Conservation (phyloP, 2,329 filamentous ascomycete genomes). For the Fusarium chaquense region DNA sequence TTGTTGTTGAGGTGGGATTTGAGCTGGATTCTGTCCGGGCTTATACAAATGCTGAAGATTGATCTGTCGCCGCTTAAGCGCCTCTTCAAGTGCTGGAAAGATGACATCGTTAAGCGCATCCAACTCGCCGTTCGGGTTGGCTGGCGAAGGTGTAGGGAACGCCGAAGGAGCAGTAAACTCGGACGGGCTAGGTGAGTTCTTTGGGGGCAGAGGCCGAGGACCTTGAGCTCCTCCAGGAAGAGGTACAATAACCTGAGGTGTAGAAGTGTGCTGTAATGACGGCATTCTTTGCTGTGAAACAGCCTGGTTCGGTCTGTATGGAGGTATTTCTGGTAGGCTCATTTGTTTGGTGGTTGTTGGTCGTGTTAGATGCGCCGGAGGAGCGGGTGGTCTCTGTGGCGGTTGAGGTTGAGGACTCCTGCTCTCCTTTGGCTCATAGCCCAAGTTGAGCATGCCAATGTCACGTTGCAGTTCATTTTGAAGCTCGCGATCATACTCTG, state of each 20-base stretch:
- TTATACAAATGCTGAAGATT: conserved; percentile 67
- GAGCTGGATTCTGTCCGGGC: conserved; percentile 53
- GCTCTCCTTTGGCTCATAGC: conserved; percentile 40
- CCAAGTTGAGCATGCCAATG: conserved; percentile 68
- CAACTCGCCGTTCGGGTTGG: conserved; percentile 74
- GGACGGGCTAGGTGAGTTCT: conserved; percentile 49
- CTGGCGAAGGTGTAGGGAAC: conserved; percentile 68
- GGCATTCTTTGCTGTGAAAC: conserved; percentile 48
- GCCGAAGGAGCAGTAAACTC: conserved; percentile 58
- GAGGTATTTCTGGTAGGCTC: conserved; percentile 66
- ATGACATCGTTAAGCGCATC: conserved; percentile 93
- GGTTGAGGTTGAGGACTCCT: conserved; percentile 30
- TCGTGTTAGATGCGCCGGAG: conserved; percentile 53
- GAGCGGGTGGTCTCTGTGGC: conserved; percentile 46
- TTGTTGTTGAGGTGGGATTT: conserved; percentile 72
- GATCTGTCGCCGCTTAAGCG: conserved; percentile 81
- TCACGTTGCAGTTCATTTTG: conserved; percentile 74
- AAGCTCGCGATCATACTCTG: conserved; percentile 70
- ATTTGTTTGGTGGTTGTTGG: conserved; percentile 59
- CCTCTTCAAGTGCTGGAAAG: conserved; percentile 90
- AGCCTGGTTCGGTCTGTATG: conserved; percentile 59
- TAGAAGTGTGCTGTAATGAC: conserved; percentile 46
- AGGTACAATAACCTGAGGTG: conserved; percentile 41
- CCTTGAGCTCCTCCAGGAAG: conserved; percentile 37
- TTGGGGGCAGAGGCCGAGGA: conserved; percentile 47